phyloP scores from a whole-genome alignment of 1,284 basidiomycete genomes.

The Sporisorium iseilematis-ciliati region DNA sequence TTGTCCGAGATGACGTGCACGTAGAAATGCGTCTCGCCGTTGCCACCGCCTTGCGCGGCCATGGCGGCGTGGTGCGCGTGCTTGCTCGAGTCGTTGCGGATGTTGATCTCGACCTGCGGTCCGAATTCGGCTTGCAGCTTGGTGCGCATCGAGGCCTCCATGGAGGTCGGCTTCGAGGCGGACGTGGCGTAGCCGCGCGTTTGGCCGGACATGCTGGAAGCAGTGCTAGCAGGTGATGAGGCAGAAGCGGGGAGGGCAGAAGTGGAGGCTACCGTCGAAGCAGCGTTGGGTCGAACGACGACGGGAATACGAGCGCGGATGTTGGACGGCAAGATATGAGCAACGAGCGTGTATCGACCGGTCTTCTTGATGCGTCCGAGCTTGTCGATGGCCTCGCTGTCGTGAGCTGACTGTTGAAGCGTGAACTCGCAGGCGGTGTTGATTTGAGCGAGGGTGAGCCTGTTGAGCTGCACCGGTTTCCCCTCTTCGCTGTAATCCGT shows the following conservation, averaged over 20 bases:
- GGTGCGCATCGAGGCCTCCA: constrained; percentile 56
- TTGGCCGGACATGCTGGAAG: constrained; percentile 19
- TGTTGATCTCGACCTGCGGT: constrained; percentile 46
- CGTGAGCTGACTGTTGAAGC: constrained; percentile 7
- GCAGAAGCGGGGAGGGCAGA: constrained; percentile 8
- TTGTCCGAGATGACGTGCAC: constrained; percentile 64
- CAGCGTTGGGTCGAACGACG: constrained; percentile 25
- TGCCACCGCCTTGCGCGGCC: constrained; percentile 67
- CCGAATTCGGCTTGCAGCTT: constrained; percentile 53
- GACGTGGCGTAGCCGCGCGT: constrained; percentile 38
- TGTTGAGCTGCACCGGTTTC: constrained; percentile 29
- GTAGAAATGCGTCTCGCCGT: constrained; percentile 68
- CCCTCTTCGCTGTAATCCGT: constrained; percentile 37
- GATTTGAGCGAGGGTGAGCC: constrained; percentile 40
- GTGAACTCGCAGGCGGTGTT: constrained; percentile 42
- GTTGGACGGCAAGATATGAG: constrained; percentile 35
- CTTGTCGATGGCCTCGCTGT: constrained; percentile 30
- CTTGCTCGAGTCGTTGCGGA: constrained; percentile 64
- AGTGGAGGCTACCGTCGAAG: constrained; percentile 6
- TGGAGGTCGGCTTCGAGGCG: constrained; percentile 18
- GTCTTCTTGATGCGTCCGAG: constrained; percentile 46
- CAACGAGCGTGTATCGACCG: constrained; percentile 29
- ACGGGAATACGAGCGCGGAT: constrained; percentile 39
- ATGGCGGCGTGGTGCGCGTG: constrained; percentile 69
- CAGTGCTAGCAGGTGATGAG: neutral